phyloP scores from a whole-genome alignment of 73 alveolate species.

The Symbiodinium natans region DNA sequence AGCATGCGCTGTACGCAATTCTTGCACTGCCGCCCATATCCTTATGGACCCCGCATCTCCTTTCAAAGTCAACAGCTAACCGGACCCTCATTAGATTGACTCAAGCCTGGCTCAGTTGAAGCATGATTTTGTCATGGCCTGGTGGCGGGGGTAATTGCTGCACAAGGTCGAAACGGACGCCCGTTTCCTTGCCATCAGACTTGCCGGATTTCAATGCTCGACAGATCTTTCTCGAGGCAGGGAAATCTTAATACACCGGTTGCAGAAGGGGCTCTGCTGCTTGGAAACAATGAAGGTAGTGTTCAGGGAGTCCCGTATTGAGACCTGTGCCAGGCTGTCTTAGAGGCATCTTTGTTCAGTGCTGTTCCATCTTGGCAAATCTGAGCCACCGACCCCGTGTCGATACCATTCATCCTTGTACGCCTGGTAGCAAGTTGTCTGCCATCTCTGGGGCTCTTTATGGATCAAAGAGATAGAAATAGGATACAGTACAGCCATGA shows the following conservation, averaged over 20 bases:
- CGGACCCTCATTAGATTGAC: too few species aligned
- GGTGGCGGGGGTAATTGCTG: conserved; percentile 61
- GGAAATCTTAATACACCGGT: too few species aligned
- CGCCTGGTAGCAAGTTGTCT: too few species aligned
- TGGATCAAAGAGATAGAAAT: not conserved
- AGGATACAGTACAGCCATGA: not conserved
- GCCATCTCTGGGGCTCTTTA: too few species aligned
- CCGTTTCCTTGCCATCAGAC: conserved; percentile 11
- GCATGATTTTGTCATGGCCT: not conserved
- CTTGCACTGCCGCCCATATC: too few species aligned
- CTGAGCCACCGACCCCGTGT: not conserved
- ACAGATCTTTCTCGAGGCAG: too few species aligned
- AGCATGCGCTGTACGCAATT: too few species aligned
- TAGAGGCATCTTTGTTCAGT: not conserved
- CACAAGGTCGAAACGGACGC: not conserved
- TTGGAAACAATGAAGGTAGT: conserved; percentile 65
- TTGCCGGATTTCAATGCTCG: too few species aligned
- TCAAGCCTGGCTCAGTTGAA: too few species aligned
- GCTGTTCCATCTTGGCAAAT: not conserved
- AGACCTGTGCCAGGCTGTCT: not conserved
- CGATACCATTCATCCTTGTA: conserved; percentile 30
- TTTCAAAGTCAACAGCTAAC: too few species aligned
- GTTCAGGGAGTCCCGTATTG: not conserved
- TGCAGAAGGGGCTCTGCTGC: conserved; percentile 10
- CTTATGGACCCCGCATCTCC: too few species aligned